Evolutionary conservation across 768 basidiomycete species (phyloP).

Genomic region (Pulveroboletus sp.): DNA sequence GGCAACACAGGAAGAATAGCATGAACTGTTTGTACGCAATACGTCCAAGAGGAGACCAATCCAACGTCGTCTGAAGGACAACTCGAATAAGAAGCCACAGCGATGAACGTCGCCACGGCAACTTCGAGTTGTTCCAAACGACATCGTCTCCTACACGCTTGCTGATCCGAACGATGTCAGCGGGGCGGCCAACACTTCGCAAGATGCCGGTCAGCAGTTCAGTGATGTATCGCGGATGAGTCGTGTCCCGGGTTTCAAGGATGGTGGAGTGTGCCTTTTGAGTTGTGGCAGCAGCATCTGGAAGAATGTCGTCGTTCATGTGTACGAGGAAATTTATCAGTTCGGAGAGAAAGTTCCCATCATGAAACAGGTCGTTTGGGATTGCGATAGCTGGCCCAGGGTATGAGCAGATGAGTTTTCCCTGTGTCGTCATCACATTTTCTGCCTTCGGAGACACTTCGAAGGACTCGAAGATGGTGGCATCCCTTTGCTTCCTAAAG

Average conservation of each 20-base stretch:
- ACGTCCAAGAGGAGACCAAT: constrained; percentile 8
- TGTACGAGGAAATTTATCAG: constrained; percentile 38
- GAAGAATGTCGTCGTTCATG: constrained; percentile 27
- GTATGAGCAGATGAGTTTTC: constrained; percentile 45
- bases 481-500: constrained; percentile 27
- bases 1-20: constrained; percentile 24
- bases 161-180: constrained; percentile 27
- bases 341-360: constrained; percentile 31
- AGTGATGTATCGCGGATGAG: constrained; percentile 44
- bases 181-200: constrained; percentile 34
- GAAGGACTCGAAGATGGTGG: constrained; percentile 43
- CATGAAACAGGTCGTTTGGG: constrained; percentile 24
- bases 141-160: constrained; percentile 51
- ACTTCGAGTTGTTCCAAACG: constrained; percentile 35
- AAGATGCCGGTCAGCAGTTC: constrained; percentile 44
- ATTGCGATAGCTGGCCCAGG: constrained; percentile 44
- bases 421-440: constrained; percentile 35
- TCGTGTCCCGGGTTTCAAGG: constrained; percentile 37
- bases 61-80: constrained; percentile 38
- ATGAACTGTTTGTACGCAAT: constrained; percentile 34
- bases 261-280: constrained; percentile 34
- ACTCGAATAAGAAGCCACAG: constrained; percentile 51
- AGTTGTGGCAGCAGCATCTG: constrained; percentile 34
- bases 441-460: constrained; percentile 38
- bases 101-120: constrained; percentile 49